phyloP scores from a whole-genome alignment of 768 basidiomycete species.

The Tricholoma sp. region DNA sequence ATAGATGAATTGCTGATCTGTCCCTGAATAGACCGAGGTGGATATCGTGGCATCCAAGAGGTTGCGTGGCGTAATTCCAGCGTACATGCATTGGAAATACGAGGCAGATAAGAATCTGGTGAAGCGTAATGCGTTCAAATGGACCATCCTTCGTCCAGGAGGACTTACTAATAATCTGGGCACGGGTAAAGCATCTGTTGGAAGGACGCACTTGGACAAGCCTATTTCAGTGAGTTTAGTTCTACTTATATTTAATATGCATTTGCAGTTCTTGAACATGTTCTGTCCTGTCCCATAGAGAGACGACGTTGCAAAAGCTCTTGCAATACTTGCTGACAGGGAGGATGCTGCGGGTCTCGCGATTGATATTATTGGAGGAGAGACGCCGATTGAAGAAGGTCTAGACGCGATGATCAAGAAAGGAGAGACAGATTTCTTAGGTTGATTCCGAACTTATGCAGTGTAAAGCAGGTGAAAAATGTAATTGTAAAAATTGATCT shows the following conservation, averaged over 20 bases:
- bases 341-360: slow-evolving; percentile 52
- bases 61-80: slow-evolving; percentile 38
- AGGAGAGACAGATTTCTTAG: slow-evolving; percentile 40
- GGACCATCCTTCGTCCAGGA: slow-evolving; percentile 68
- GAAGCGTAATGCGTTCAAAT: slow-evolving; percentile 51
- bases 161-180: slow-evolving; percentile 45
- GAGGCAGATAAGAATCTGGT: slow-evolving; percentile 44
- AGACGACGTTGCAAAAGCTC: slow-evolving; percentile 50
- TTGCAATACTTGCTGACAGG: slow-evolving; percentile 44
- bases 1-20: neutral
- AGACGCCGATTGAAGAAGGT: slow-evolving; percentile 38
- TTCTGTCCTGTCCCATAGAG: slow-evolving; percentile 26
- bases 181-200: slow-evolving; percentile 46
- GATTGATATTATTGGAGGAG: slow-evolving; percentile 57
- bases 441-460: slow-evolving; percentile 11
- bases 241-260: neutral
- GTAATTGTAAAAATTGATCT: too few relatives aligned
- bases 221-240: slow-evolving; percentile 39
- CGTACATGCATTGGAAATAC: slow-evolving; percentile 46
- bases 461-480: neutral
- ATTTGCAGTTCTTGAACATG: neutral
- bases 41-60: slow-evolving; percentile 39
- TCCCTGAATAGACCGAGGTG: slow-evolving; percentile 32
- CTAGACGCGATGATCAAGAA: slow-evolving; percentile 46
- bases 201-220: slow-evolving; percentile 44